Base-by-base conservation (phyloP, 306 rosid species). In the Castanospermum australe region DNA sequence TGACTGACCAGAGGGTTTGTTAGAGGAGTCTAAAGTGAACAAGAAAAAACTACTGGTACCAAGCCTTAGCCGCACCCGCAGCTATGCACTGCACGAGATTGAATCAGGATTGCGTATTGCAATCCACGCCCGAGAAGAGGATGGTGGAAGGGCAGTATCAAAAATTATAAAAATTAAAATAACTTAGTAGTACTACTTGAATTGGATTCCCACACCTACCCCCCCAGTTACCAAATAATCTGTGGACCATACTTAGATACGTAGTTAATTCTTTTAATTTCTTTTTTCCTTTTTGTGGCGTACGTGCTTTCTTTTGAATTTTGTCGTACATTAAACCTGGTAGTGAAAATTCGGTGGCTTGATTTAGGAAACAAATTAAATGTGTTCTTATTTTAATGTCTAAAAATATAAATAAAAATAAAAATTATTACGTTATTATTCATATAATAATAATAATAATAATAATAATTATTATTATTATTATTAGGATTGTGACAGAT, bases 1-100 rank as follows among this genome's bases (percentile, higher is more conserved):
- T n/a, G n/a, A n/a, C 56, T 61, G 44, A 60, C 79, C 79, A 48
- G 35, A 20, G 14, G 59, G 35, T 55, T 78, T 77, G 67, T 78
- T 67, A 67, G 15, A 54, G 52, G 48, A 32, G 14, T 33, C 47
- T 55, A 47, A 67, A 0, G 24, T 8, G 59, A 48, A n/a, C n/a
- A n/a, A n/a, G n/a, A n/a, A n/a, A 33, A 55, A 57, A 17, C 6
- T 18, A 17, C 14, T 17, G 79, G 32, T 44, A 11, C 14, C n/a
- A 14, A 9, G 24, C 41, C 10, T 59, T 12, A 45, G 5, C 13
- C 51, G 4, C 15, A 45, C 18, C 5, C 51, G 6, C 18, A 45
- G 6, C 17, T 4, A 12, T 45, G 17, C 17, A 45, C 12, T 4
- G n/a, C n/a, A n/a, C n/a, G n/a, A n/a, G n/a, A n/a, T n/a, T n/a